Percentiles rank a stretch among this genome's conserved stretches.
Conservation (phyloP, 345 rosid genomes). For the Angophora floribunda region DNA sequence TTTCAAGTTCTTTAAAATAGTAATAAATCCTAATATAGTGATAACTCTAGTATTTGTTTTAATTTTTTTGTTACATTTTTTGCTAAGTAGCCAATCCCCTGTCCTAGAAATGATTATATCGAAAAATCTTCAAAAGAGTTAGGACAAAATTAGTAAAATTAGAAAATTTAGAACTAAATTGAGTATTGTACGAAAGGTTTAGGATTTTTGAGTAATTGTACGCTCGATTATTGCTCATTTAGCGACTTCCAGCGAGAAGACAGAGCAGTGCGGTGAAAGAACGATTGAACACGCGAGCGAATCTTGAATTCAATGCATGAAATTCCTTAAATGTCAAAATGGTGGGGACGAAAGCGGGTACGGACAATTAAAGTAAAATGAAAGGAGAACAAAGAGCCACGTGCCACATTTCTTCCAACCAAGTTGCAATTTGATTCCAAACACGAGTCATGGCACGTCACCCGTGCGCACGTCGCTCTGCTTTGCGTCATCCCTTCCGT, state of each 20-base stretch:
- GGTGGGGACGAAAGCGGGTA: neutral
- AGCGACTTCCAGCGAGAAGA: neutral
- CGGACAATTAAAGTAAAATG: neutral
- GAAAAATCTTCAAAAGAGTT: neutral
- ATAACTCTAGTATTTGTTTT: too few species aligned
- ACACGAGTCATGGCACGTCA: neutral
- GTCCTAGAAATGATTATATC: too few species aligned
- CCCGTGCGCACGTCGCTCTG: neutral
- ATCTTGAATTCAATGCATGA: neutral
- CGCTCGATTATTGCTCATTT: neutral
- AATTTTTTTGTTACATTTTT: too few species aligned
- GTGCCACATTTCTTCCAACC: neutral
- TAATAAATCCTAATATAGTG: too few species aligned
- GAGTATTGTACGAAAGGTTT: rapidly evolving
- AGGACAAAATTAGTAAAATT: neutral
- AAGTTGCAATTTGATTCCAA: neutral
- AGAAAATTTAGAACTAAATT: neutral
- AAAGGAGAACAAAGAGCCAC: neutral
- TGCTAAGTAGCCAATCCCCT: too few species aligned
- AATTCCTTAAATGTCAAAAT: neutral
- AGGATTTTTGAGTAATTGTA: neutral
- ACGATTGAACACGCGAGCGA: neutral
- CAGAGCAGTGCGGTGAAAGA: neutral
- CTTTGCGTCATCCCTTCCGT: neutral
- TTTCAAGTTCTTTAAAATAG: too few species aligned